phyloP scores from a whole-genome alignment of 2,329 filamentous ascomycete genomes.

The Ophiostoma triangulosporum region DNA sequence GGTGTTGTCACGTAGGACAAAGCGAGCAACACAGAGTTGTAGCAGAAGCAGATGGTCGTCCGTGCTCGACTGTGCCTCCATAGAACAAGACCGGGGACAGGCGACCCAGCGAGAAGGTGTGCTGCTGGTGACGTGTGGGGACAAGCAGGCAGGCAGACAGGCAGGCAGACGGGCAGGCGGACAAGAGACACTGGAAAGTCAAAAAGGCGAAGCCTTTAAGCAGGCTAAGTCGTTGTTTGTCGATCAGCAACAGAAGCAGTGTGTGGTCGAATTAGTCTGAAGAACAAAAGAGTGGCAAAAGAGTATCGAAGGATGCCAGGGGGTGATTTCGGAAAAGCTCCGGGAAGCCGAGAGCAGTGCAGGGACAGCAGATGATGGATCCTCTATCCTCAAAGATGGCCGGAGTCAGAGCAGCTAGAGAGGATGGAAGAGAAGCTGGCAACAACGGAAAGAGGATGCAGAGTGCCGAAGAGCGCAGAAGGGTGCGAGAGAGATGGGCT shows the following conservation, averaged over 20 bases:
- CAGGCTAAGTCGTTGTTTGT: neutral
- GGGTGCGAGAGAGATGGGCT: too few relatives aligned
- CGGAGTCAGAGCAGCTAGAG: neutral
- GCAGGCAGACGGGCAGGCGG: too few relatives aligned
- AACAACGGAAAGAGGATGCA: neutral
- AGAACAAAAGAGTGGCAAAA: neutral
- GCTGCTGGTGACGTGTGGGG: constrained; percentile 1
- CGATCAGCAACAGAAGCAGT: neutral
- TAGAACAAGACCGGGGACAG: constrained; percentile 2
- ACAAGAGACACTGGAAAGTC: constrained; percentile 3
- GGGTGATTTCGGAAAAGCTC: neutral
- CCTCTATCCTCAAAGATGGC: too few relatives aligned
- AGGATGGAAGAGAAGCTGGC: neutral
- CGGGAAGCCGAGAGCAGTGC: neutral
- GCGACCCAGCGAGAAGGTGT: constrained; percentile 1
- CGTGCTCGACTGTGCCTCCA: constrained; percentile 5
- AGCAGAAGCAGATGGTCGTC: constrained; percentile 1
- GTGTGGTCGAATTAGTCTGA: neutral
- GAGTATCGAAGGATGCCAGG: too few relatives aligned
- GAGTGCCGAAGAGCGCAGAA: too few relatives aligned
- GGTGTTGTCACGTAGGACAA: constrained; percentile 5
- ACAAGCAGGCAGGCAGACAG: neutral
- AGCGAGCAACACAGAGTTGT: constrained; percentile 6
- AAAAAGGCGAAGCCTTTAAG: neutral
- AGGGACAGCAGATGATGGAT: too few relatives aligned